Percentiles rank a stretch among this genome's conserved stretches.
phyloP scores from a whole-genome alignment of 805 yeast genomes.

The Millerozyma miso region DNA sequence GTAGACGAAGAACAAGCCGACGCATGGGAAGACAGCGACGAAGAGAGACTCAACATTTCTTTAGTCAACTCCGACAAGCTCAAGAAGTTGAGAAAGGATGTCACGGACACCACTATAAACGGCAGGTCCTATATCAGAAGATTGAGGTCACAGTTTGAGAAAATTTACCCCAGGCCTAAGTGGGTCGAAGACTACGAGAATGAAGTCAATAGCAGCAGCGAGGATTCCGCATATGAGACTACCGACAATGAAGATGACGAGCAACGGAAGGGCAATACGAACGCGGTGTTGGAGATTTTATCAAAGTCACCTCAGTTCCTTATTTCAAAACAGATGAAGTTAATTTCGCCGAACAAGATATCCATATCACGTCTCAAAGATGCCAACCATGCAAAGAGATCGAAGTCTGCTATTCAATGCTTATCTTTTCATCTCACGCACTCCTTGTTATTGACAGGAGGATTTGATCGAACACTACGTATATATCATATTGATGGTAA shows the following conservation, averaged over 20 bases:
- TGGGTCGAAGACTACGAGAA: slow-evolving; percentile 58
- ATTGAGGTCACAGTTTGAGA: slow-evolving; percentile 66
- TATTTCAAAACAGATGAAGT: slow-evolving; percentile 41
- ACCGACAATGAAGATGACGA: slow-evolving; percentile 20
- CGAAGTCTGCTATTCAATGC: slow-evolving; percentile 81
- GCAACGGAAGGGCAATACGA: slow-evolving; percentile 18
- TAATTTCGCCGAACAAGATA: slow-evolving; percentile 65
- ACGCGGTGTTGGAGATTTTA: slow-evolving; percentile 30
- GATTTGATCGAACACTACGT: slow-evolving; percentile 85
- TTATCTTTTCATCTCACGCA: slow-evolving; percentile 79
- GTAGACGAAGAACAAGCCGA: slow-evolving; percentile 24
- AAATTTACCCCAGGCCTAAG: slow-evolving; percentile 76
- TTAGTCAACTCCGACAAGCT: slow-evolving; percentile 54
- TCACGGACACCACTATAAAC: slow-evolving; percentile 46
- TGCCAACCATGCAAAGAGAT: slow-evolving; percentile 66
- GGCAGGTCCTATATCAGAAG: slow-evolving; percentile 63
- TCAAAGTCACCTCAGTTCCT: slow-evolving; percentile 33
- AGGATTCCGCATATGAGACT: slow-evolving; percentile 10
- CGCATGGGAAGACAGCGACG: slow-evolving; percentile 87
- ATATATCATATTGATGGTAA: slow-evolving; percentile 90
- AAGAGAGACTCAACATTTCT: slow-evolving; percentile 65
- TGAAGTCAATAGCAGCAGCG: slow-evolving; percentile 25
- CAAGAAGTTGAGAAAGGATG: slow-evolving; percentile 66
- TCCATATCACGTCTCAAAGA: slow-evolving; percentile 83
- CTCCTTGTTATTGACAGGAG: slow-evolving; percentile 84